Evolutionary conservation across 2,329 filamentous ascomycete genomes (phyloP), one percentile per base, ranked within the genome.

Genomic region (Elsinoe perseae): DNA sequence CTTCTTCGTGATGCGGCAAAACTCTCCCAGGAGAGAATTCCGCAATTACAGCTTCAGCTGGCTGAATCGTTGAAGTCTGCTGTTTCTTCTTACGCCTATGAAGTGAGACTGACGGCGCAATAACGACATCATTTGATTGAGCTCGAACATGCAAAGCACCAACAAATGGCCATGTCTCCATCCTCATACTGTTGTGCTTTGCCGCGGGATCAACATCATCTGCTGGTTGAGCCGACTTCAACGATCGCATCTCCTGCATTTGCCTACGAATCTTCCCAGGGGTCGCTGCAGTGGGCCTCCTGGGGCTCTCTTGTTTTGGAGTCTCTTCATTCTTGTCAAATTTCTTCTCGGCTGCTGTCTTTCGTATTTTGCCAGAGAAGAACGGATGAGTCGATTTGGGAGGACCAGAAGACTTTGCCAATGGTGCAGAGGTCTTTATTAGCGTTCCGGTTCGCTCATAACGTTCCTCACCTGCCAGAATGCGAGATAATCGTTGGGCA

Each of bases 91-190:
- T 50, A n/a, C 53, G 40, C 7, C 30, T n/a, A 20, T n/a, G 16
- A 8, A 52, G 18, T 18, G 44, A 16, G 8, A 25, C 10, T 14
- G 12, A 7, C 20, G 16, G 14, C 2, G 44, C 3, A 30, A 18
- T 21, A 14, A 8, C n/a, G 12, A 16, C 18, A 32, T 8, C 10
- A n/a, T 32, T 7, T 28, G n/a, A 8, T 12, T 23, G 2, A 3
- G 79, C 83, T 56, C 84, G 79, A 40, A 90, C 71, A 67, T 89
- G 86, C 1, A 77, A 71, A 66, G 81, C 82, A 5, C 76, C 85
- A 60, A 77, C 76, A 50, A 80, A 78, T 34, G 88, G 88, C 85
- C 87, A 93, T n/a, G 81, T 75, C 2, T 87, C 80, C 55, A 87
- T 77, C 60, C 75, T 73, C 7, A 84, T 77, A 2, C 86, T 87